Evolutionary conservation across 2,329 filamentous ascomycete genomes (phyloP), one percentile per base, ranked within the genome.

Genomic region (Pseudogymnoascus sp.): DNA sequence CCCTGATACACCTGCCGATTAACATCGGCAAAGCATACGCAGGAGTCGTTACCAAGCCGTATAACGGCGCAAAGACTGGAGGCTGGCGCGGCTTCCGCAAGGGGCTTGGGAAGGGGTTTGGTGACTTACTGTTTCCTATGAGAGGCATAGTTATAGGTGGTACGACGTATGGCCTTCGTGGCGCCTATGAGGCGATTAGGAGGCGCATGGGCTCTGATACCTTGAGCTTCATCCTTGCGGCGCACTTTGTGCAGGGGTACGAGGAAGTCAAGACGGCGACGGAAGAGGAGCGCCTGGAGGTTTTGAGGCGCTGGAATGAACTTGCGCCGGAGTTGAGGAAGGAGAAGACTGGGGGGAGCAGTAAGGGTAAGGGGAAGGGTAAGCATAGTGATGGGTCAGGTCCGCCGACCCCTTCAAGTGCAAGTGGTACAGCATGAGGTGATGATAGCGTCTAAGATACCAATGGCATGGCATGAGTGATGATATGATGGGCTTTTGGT

Each of bases 191-290:
- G 10, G 42, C 63, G 6, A 67, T 71, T 42, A 68, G 64, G 53
- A 68, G 69, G 62, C 60, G 53, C 2, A 59, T 71, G 61, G 68
- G 66, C 25, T 60, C 63, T 16, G 69, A 66, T 42, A 70, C 68
- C 1, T 21, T 72, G 33, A 70, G 68, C 62, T 72, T 69, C 61
- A 72, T 72, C 38, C 66, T 72, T 14, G 70, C 70, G 10, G 66
- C 67, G 5, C 65, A 69, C 42, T 71, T 70, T 63, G 63, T 67
- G 37, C 62, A 69, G 40, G 70, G 70, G 3, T 71, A 69, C 40
- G 70, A 71, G 37, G 67, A 70, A 44, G 66, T 65, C 4, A 67
- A 65, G 60, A 31, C 47, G 10, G 65, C 69, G 23, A 69, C 65
- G 1, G 67, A 70, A 38, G 69, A 67, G 47, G 68, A 72, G 62